These are phyloP conservation scores for Macaranga tanarius DNA, from an alignment of 441 rosid species.

Conservation along the genomic window DNA sequence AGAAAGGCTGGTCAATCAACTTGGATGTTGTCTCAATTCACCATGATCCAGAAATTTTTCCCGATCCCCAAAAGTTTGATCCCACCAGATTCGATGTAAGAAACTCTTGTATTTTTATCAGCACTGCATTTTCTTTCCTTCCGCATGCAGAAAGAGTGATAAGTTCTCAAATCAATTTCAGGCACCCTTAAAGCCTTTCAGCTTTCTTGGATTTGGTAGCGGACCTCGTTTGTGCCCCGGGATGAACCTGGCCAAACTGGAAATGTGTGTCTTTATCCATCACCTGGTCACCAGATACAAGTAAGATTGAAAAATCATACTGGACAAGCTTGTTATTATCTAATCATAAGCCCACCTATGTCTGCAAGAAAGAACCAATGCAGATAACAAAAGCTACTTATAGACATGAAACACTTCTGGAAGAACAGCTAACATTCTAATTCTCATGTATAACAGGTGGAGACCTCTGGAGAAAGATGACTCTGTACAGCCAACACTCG, in stretches of 20 bases:
- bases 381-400: too few relatives aligned
- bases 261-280: conserved; percentile 59
- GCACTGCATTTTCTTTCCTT: conserved; percentile 1
- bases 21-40: conserved; percentile 70
- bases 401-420: neutral
- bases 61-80: conserved; percentile 45
- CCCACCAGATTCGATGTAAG: conserved; percentile 60
- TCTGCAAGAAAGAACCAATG: neutral
- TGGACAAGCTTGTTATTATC: neutral
- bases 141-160: neutral
- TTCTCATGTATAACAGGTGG: conserved; percentile 40
- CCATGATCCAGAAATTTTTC: conserved; percentile 50
- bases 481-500: conserved; percentile 60
- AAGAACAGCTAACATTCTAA: neutral
- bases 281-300: conserved; percentile 58
- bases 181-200: conserved; percentile 48
- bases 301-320: conserved; percentile 32
- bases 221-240: conserved; percentile 74
- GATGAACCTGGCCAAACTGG: conserved; percentile 62
- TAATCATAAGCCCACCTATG: neutral
- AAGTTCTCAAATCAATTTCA: conserved; percentile 20
- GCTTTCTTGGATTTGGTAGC: conserved; percentile 64
- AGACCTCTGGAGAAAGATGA: conserved; percentile 50
- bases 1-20: conserved; percentile 64
- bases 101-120: neutral